These are phyloP conservation scores for Chloranthus sessilifolius DNA, from an alignment of 164 flowering plant genomes.

Conservation along the genomic window DNA sequence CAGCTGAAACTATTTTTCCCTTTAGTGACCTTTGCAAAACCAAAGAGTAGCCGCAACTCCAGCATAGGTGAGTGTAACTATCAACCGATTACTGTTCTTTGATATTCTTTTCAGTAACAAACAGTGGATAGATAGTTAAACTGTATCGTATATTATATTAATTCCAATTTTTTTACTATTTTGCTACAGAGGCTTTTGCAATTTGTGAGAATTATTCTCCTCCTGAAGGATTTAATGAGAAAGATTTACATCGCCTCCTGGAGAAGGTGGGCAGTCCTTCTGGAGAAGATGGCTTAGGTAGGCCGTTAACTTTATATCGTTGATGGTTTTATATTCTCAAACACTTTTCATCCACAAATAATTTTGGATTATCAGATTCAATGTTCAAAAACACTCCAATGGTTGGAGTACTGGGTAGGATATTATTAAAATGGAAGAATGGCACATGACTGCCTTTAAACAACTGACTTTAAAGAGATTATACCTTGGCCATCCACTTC, in stretches of 20 bases:
- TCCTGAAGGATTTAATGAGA: constrained; percentile 86
- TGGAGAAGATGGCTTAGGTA: constrained; percentile 78
- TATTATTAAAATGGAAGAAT: too few species aligned
- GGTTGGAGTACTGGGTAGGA: too few species aligned
- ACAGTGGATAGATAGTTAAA: neutral
- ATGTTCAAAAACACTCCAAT: neutral
- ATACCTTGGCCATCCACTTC: too few species aligned
- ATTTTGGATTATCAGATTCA: neutral
- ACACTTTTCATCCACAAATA: neutral
- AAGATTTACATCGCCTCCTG: constrained; percentile 76
- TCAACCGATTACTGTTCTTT: neutral
- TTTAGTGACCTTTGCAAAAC: constrained; percentile 92
- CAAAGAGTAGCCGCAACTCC: constrained; percentile 98
- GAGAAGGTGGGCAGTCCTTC: constrained; percentile 92
- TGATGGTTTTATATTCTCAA: neutral
- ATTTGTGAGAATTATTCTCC: constrained; percentile 97
- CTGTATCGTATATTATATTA: neutral
- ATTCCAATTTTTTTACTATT: neutral
- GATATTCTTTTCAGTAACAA: too few species aligned
- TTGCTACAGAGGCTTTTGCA: constrained; percentile 85
- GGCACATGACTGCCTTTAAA: too few species aligned
- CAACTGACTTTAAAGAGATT: too few species aligned
- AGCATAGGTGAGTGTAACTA: constrained; percentile 67
- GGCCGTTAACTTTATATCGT: neutral
- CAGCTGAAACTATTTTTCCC: constrained; percentile 95